Base-by-base conservation (phyloP, 352 stramenopile genomes). In the Globisporangium barbulae region DNA sequence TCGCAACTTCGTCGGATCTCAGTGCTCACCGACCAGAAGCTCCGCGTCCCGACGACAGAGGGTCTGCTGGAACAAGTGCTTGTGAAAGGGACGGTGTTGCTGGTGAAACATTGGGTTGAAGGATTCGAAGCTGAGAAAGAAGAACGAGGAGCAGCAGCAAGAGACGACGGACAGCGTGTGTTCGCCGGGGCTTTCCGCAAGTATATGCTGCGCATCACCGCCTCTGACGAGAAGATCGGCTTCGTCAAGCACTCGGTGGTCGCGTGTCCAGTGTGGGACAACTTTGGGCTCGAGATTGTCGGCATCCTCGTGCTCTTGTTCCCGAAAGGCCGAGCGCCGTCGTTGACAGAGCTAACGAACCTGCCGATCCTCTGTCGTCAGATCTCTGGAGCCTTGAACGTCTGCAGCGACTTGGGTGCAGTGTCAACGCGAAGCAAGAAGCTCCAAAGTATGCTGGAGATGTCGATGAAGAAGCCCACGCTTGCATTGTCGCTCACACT, bases 191-290 rank as follows among this genome's bases (percentile, higher is more conserved):
- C 25, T 53, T 55, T 61, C 2, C 45, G 25, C 48, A 75, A 72
- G 21, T 72, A 86, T 59, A 70, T 69, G 30, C 63, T 83, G 33
- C 78, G 74, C 17, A 66, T 69, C 12, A 67, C 68, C 19, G 71
- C 62, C 0, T 78, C 79, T 0, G 81, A 93, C 55, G 50, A 71
- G 13, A 68, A 68, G 3, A 64, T 85, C 25, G 75, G 77, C 0
- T 91, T 93, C 66, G 77, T 68, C 53, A 72, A 78, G n/a, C 75
- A 89, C 53, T 64, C 83, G 1, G 78, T 91, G 9, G 78, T 89
- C 0, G 81, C 83, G 10, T 90, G 81, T 48, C 83, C 83, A 0
- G 81, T 93, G 25, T 93, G 81, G 80, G 79, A 88, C 56, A 78
- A 72, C 25, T 76, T 75, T 62, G 72, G 73, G 0, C 71, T 86